These are phyloP conservation scores for Adansonia digitata DNA, from an alignment of 345 rosid species.

Conservation along the genomic window DNA sequence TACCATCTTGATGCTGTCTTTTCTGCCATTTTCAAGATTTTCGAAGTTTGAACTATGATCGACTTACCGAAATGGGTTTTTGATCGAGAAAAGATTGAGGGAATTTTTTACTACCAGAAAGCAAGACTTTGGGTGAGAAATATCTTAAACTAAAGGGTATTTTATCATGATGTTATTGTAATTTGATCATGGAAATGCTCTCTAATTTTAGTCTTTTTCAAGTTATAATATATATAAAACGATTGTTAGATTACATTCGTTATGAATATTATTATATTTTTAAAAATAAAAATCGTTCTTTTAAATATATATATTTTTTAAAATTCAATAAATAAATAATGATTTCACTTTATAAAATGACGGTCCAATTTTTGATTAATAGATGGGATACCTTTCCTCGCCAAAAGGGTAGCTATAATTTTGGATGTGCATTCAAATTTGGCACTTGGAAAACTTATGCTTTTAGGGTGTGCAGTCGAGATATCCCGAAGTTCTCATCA, in stretches of 20 bases:
- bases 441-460: neutral
- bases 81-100: neutral
- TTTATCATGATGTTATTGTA: neutral
- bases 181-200: neutral
- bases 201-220: neutral
- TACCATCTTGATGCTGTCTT: constrained; percentile 27
- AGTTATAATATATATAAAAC: neutral
- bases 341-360: neutral
- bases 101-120: neutral
- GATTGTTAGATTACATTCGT: too few relatives aligned
- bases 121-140: neutral
- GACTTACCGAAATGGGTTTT: neutral
- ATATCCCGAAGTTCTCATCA: neutral
- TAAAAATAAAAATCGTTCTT: too few relatives aligned
- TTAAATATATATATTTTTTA: too few relatives aligned
- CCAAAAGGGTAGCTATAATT: constrained; percentile 16
- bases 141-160: neutral
- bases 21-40: constrained; percentile 9
- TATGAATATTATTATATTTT: too few relatives aligned
- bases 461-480: neutral
- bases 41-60: neutral
- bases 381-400: neutral
- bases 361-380: neutral
- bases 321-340: too few relatives aligned
- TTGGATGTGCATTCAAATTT: constrained; percentile 1